Percentiles rank a stretch among this genome's conserved stretches.
Conservation (phyloP, 139 green algal genomes). For the Deuterostichococcus epilithicus region DNA sequence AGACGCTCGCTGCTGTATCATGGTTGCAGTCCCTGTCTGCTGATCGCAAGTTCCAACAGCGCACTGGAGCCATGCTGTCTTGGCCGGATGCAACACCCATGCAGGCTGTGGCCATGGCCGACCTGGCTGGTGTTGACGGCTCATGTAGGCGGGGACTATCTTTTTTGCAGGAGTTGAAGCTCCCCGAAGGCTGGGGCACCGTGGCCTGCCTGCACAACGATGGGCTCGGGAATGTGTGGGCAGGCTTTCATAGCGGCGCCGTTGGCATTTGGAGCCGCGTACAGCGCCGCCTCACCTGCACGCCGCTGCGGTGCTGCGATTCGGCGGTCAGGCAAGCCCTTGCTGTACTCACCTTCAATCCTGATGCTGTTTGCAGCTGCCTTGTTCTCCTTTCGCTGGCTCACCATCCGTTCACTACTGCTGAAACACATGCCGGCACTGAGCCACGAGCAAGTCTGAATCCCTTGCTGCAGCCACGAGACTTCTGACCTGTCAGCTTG, state of each 20-base stretch:
- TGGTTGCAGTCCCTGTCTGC: no score
- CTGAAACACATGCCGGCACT: not conserved
- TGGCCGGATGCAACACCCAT: no score
- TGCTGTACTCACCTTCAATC: conserved; percentile 8
- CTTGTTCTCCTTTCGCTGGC: not conserved
- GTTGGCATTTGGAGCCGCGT: conserved; percentile 31
- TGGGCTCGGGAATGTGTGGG: conserved; percentile 32
- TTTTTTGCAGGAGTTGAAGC: conserved; percentile 18
- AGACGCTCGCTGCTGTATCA: no score
- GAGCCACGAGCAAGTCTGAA: not conserved
- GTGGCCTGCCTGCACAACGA: conserved; percentile 38
- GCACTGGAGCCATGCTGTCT: no score
- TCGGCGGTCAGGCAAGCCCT: conserved; percentile 9
- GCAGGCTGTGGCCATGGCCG: no score
- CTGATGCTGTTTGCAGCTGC: not conserved
- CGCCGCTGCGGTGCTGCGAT: conserved; percentile 9
- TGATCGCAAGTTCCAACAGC: no score
- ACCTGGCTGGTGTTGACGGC: conserved; percentile 14
- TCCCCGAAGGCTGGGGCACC: not conserved
- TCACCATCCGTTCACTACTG: not conserved
- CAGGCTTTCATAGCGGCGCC: conserved; percentile 30
- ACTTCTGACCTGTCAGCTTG: not conserved
- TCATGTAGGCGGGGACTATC: no score
- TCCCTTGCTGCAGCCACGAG: not conserved
- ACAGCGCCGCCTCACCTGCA: not conserved